Evolutionary conservation across 768 basidiomycete species (phyloP).

Genomic region (Mycena vulgaris): DNA sequence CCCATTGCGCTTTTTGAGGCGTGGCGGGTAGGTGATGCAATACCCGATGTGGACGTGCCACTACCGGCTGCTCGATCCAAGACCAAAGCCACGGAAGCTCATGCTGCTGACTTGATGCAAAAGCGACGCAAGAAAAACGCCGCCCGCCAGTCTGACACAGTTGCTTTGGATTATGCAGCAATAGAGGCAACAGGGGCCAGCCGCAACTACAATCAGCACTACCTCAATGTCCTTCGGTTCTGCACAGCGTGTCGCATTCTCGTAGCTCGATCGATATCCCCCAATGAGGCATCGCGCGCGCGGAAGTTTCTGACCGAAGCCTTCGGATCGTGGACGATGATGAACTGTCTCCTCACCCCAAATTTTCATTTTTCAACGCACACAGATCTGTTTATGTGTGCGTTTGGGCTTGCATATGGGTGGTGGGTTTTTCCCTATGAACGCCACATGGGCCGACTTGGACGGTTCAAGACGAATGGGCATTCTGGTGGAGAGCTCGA

Average conservation of each 20-base stretch:
- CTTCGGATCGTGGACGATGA: too few relatives aligned
- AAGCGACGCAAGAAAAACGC: slow-evolving; percentile 13
- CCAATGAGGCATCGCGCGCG: neutral
- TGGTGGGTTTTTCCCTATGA: too few relatives aligned
- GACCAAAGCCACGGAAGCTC: neutral
- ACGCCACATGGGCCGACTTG: too few relatives aligned
- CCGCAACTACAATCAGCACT: slow-evolving; percentile 8
- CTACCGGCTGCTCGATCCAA: neutral
- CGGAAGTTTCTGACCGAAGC: too few relatives aligned
- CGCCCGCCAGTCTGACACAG: neutral
- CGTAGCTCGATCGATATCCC: neutral
- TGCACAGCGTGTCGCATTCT: neutral
- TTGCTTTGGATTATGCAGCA: neutral
- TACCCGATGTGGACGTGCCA: neutral
- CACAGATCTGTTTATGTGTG: too few relatives aligned
- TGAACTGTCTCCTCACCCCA: too few relatives aligned
- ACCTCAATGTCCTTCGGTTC: slow-evolving; percentile 16
- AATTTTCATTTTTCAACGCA: too few relatives aligned
- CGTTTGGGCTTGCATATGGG: too few relatives aligned
- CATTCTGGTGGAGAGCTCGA: too few relatives aligned
- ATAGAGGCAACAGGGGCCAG: slow-evolving; percentile 3
- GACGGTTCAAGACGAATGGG: too few relatives aligned
- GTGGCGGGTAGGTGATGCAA: neutral
- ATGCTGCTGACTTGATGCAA: neutral
- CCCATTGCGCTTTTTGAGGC: slow-evolving; percentile 10